Percentiles rank a stretch among this genome's conserved stretches.
These are phyloP conservation scores for Porphyridium purpureum DNA, from an alignment of 23 red algal genomes.

Conservation along the genomic window DNA sequence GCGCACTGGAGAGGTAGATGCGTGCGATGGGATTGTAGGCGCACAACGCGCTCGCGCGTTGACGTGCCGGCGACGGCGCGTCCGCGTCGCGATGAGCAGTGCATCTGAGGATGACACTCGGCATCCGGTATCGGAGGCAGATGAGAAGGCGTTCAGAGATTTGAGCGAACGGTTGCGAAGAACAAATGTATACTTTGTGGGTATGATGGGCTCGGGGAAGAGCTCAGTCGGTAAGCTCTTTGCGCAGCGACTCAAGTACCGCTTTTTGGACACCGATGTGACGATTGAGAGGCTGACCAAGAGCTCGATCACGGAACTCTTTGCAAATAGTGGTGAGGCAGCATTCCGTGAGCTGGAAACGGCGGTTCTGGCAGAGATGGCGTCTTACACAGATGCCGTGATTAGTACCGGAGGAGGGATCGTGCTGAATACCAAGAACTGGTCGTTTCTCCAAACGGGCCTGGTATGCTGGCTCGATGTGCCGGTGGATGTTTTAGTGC, in stretches of 20 bases:
- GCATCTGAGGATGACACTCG: too few species aligned
- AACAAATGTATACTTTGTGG: conserved; percentile 47
- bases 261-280: conserved; percentile 57
- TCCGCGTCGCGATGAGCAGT: too few species aligned
- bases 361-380: conserved; percentile 27
- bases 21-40: too few species aligned
- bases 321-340: conserved; percentile 61
- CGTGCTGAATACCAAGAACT: conserved; percentile 53
- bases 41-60: too few species aligned
- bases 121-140: too few species aligned
- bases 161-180: conserved; percentile 3
- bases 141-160: too few species aligned
- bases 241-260: conserved; percentile 33
- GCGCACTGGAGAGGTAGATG: too few species aligned
- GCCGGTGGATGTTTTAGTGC: conserved; percentile 22
- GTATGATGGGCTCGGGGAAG: conserved; percentile 80
- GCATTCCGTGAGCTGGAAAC: conserved; percentile 60
- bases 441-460: conserved; percentile 56
- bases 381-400: conserved; percentile 19
- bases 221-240: conserved; percentile 25
- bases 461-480: conserved; percentile 57
- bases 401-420: conserved; percentile 67
- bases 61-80: too few species aligned
- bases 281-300: conserved; percentile 30
- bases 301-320: conserved; percentile 43